These are phyloP conservation scores for Lenwebbia sp. DNA, from an alignment of 345 rosid genomes.

Conservation along the genomic window DNA sequence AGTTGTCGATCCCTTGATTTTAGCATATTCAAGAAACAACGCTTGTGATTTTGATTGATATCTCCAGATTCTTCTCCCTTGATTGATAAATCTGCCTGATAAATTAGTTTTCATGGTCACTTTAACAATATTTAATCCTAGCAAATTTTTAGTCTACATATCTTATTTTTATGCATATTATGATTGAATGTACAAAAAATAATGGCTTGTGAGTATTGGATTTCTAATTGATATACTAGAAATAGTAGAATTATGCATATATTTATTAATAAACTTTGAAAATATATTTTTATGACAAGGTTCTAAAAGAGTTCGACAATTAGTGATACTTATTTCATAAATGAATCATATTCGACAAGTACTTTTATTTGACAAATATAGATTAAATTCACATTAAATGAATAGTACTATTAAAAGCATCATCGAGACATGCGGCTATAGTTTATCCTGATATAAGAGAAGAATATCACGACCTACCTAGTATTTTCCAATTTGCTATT, in stretches of 20 bases:
- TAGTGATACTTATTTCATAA: not conserved
- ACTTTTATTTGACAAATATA: not conserved
- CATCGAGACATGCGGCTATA: not conserved
- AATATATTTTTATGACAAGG: not conserved
- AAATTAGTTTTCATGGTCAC: not conserved
- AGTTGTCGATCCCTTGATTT: no score
- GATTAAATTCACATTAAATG: not conserved
- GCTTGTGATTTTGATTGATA: no score
- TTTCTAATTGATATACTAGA: not conserved
- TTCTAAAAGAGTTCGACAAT: not conserved
- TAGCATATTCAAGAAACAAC: no score
- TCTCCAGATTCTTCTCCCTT: no score
- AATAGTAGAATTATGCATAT: not conserved
- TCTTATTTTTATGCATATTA: not conserved
- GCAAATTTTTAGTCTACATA: not conserved
- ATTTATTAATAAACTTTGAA: not conserved
- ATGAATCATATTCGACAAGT: not conserved
- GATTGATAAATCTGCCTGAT: not conserved
- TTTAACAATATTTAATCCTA: not conserved
- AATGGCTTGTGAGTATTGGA: not conserved
- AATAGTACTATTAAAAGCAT: not conserved
- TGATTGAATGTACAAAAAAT: not conserved
- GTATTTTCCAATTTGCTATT: not conserved
- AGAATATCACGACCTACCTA: not conserved
- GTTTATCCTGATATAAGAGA: not conserved